A percentile compares a stretch with the other conserved stretches of the same genome.
Conservation (phyloP, 164 flowering plant genomes). For the Vitis rupestris region DNA sequence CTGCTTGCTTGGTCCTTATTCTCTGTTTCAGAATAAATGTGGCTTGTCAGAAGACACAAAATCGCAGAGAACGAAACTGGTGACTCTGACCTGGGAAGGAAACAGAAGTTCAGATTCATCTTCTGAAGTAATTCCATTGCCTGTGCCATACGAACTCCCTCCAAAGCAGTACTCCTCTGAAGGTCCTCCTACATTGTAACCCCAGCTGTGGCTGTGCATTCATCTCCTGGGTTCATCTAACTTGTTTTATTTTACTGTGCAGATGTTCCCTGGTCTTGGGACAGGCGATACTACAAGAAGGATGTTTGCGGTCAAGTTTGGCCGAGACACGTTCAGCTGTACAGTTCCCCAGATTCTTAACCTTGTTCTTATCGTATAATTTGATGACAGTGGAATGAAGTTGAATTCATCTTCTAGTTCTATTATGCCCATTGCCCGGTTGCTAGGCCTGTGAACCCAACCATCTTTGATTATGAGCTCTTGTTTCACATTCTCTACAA, state of each 20-base stretch:
- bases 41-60: slow-evolving; percentile 21
- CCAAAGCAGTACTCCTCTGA: slow-evolving; percentile 71
- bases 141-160: slow-evolving; percentile 92
- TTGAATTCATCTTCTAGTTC: no score
- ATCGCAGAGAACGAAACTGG: slow-evolving; percentile 45
- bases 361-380: background rate
- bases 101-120: slow-evolving; percentile 23
- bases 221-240: background rate
- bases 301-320: slow-evolving; percentile 90
- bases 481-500: no score
- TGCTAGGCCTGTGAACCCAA: no score
- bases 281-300: slow-evolving; percentile 62
- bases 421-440: no score
- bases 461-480: no score
- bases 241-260: slow-evolving; percentile 16
- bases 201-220: no score
- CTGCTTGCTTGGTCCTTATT: background rate
- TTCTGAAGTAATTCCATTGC: slow-evolving; percentile 54
- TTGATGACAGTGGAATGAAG: no score
- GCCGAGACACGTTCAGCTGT: slow-evolving; percentile 62
- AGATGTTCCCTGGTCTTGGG: slow-evolving; percentile 99
- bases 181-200: slow-evolving; percentile 40
- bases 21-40: slow-evolving; percentile 34
- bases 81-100: slow-evolving; percentile 59
- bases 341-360: slow-evolving; percentile 29